Evolutionary conservation across 768 basidiomycete genomes (phyloP), one percentile per base, ranked within the genome.

Genomic region (Sporobolomyces pararoseus): DNA sequence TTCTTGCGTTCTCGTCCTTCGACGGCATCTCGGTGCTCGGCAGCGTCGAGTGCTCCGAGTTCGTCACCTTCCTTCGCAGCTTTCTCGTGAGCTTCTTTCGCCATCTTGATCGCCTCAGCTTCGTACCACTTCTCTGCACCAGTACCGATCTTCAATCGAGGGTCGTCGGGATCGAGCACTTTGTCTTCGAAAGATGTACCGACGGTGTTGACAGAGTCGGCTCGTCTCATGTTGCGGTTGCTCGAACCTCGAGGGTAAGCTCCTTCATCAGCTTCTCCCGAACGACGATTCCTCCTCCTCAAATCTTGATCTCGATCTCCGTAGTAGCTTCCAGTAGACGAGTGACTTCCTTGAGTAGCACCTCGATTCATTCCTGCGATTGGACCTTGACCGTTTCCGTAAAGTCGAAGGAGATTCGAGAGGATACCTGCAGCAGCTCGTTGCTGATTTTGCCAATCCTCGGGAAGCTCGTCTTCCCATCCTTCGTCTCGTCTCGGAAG

Each of bases 331-430:
- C 65, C 65, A 2, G 65, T 59, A 46, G 65, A 59, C 19, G 54
- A 58, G 37, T 49, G 55, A 51, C 64, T 65, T 4, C 64, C 64
- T 35, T 50, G 46, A 10, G 54, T 50, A 4, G 5, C 19, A 27
- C 57, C 57, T 21, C 65, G 55, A 32, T 52, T 52, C 65, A 66
- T 66, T 4, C 57, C 57, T 25, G 57, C 64, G 54, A 51, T 16
- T 16, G 59, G 47, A 21, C 65, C 57, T n/a, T 42, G 25, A 25
- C 72, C 63, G 39, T 65, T 42, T n/a, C 82, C 81, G 76, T 84
- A 84, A 64, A 86, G 80, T 72, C 86, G 83, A 77, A 85, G 80
- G 64, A 85, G 81, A 63, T 84, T 83, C 14, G 84, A 81, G 13
- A 84, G 81, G 61, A 84, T 75, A 10, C 85, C 84, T 31, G 82